Conservation (phyloP, 371 early-diverging fungal species). For the Mucor racemosus region DNA sequence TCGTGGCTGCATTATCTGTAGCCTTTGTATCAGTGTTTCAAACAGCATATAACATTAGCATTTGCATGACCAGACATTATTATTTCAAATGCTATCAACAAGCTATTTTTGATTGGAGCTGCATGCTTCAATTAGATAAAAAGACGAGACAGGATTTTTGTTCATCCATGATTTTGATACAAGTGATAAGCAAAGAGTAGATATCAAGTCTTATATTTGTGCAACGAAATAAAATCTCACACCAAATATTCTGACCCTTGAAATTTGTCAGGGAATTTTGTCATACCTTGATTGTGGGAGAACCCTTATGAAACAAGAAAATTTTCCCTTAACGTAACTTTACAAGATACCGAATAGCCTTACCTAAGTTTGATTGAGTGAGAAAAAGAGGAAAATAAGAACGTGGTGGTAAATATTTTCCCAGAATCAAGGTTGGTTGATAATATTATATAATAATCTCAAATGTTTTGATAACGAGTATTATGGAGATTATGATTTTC, state of each 20-base stretch:
- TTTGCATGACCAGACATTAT: too few relatives aligned
- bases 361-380: not conserved
- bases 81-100: too few relatives aligned
- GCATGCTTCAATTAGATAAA: too few relatives aligned
- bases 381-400: not conserved
- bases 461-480: not conserved
- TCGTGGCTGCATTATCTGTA: too few relatives aligned
- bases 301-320: conserved; percentile 3
- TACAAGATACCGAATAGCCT: not conserved
- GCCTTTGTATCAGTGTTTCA: too few relatives aligned
- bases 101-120: too few relatives aligned
- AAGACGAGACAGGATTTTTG: too few relatives aligned
- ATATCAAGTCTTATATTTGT: too few relatives aligned
- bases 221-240: not conserved
- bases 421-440: not conserved
- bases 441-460: not conserved
- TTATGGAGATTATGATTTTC: not conserved
- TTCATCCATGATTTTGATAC: too few relatives aligned
- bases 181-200: too few relatives aligned
- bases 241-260: not conserved
- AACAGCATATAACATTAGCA: too few relatives aligned
- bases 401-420: not conserved
- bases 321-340: not conserved
- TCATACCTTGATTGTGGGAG: not conserved
- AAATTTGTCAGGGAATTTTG: not conserved